These are phyloP conservation scores for Pichia californica DNA, from an alignment of 805 yeast species.

Conservation along the genomic window DNA sequence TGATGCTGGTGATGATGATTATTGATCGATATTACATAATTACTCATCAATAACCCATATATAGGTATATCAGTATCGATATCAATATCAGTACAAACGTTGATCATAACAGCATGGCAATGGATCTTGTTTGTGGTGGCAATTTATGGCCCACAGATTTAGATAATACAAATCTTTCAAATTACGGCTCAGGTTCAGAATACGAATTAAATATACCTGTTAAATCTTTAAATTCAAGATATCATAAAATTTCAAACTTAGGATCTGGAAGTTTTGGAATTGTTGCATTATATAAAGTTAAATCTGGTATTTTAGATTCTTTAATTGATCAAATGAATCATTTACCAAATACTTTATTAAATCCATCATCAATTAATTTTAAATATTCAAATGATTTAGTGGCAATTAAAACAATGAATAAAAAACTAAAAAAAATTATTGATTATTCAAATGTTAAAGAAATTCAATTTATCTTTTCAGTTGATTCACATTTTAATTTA, in stretches of 20 bases:
- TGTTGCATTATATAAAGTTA: conserved; percentile 56
- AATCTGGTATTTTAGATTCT: conserved; percentile 15
- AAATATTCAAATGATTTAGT: conserved; percentile 35
- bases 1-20: no score
- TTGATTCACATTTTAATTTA: conserved; percentile 66
- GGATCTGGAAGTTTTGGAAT: conserved; percentile 77
- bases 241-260: conserved; percentile 44
- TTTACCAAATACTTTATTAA: conserved; percentile 44
- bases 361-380: conserved; percentile 26
- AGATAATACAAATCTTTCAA: no score
- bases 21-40: no score
- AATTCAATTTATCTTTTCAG: conserved; percentile 54
- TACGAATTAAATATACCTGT: no score
- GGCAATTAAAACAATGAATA: conserved; percentile 78
- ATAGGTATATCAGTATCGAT: no score
- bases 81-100: no score
- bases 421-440: conserved; percentile 43
- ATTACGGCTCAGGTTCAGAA: no score
- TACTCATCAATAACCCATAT: no score
- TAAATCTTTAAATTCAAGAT: conserved; percentile 36
- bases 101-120: no score
- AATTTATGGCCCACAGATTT: no score
- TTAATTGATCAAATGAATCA: conserved; percentile 18
- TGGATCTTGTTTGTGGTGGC: no score
- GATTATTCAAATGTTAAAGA: conserved; percentile 60